Evolutionary conservation across 768 basidiomycete genomes (phyloP).

Genomic region (Collybiopsis luxurians): DNA sequence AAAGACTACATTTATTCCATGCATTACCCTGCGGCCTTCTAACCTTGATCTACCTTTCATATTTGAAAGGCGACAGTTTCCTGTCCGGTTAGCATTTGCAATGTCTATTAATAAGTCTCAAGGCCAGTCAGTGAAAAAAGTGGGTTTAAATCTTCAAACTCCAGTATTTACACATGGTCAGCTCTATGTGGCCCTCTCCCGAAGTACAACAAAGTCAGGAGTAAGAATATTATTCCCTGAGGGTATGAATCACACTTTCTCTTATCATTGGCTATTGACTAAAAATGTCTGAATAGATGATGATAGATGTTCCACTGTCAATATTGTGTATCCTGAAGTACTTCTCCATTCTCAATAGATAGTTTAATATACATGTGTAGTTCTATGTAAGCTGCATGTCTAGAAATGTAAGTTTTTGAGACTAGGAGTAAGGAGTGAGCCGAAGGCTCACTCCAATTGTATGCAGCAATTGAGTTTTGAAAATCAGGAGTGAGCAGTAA

Average conservation of each 20-base stretch:
- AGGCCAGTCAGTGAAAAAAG: slow-evolving; percentile 24
- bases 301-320: background rate
- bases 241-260: background rate
- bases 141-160: slow-evolving; percentile 22
- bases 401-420: too few relatives aligned
- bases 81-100: slow-evolving; percentile 26
- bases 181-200: slow-evolving; percentile 25
- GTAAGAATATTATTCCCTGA: background rate
- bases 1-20: background rate
- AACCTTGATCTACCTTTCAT: slow-evolving; percentile 12
- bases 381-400: too few relatives aligned
- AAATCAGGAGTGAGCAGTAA: too few relatives aligned
- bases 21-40: background rate
- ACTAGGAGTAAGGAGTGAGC: too few relatives aligned
- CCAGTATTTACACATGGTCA: slow-evolving; percentile 27
- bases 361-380: too few relatives aligned
- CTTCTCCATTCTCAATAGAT: background rate
- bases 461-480: too few relatives aligned
- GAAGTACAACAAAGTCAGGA: slow-evolving; percentile 11
- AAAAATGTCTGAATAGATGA: too few relatives aligned
- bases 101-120: slow-evolving; percentile 29
- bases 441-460: too few relatives aligned
- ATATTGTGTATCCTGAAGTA: background rate
- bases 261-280: too few relatives aligned
- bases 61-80: slow-evolving; percentile 27